phyloP scores from a whole-genome alignment of 345 rosid genomes.

The Dipteronia sinensis region DNA sequence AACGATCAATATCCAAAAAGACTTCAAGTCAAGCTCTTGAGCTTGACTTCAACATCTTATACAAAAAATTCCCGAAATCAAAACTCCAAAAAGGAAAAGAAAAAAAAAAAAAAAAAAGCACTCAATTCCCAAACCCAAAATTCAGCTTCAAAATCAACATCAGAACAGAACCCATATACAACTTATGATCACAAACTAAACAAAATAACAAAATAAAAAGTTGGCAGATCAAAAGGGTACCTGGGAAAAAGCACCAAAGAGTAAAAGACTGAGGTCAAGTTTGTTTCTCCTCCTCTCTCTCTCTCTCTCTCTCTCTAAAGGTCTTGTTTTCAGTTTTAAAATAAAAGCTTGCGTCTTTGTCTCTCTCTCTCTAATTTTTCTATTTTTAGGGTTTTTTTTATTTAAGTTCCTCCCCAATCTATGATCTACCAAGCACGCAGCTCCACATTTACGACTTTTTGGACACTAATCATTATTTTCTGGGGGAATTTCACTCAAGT shows the following conservation, averaged over 20 bases:
- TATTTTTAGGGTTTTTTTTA: no score
- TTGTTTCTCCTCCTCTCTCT: background rate
- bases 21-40: background rate
- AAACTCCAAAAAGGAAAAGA: background rate
- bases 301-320: background rate
- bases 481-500: background rate
- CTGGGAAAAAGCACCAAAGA: background rate
- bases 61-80: background rate
- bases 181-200: background rate
- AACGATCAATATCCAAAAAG: background rate
- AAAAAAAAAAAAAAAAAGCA: no score
- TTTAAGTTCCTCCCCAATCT: background rate
- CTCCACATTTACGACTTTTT: background rate
- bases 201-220: background rate
- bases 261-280: background rate
- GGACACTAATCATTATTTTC: background rate
- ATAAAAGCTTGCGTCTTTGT: background rate
- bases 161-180: constrained; percentile 6
- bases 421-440: background rate
- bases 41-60: background rate
- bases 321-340: no score
- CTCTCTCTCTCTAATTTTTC: background rate
- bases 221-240: background rate
- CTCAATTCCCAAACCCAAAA: background rate
- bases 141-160: constrained; percentile 1